These are phyloP conservation scores for Trichophyton schoenleinii DNA, from an alignment of 2,329 filamentous ascomycete genomes.

Conservation along the genomic window DNA sequence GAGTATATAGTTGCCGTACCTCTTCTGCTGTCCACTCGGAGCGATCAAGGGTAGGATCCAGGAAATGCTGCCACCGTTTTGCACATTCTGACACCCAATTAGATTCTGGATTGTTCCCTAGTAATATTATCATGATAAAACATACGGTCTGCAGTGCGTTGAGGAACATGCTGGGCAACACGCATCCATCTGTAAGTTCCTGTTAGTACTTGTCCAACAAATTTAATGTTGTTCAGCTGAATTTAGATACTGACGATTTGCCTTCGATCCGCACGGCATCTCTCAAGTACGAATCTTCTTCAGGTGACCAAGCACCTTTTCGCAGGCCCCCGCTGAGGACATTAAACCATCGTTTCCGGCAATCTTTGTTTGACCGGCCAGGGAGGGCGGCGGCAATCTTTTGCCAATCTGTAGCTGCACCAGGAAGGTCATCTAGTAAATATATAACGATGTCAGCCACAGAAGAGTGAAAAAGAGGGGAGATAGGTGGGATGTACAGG, in stretches of 20 bases:
- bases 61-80: constrained; percentile 5
- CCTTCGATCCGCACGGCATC: background rate
- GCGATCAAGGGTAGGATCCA: constrained; percentile 3
- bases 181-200: background rate
- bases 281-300: background rate
- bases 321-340: background rate
- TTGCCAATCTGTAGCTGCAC: background rate
- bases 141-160: constrained; percentile 5
- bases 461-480: background rate
- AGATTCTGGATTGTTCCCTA: background rate
- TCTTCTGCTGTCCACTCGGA: constrained; percentile 3
- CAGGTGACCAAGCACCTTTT: constrained; percentile 2
- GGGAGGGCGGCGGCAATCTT: background rate
- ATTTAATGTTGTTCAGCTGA: background rate
- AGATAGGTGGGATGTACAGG: background rate
- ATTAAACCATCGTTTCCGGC: constrained; percentile 5
- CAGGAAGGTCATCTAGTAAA: background rate
- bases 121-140: background rate
- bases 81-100: background rate
- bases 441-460: background rate
- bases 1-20: background rate
- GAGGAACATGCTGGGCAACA: background rate
- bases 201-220: background rate
- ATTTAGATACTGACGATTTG: background rate
- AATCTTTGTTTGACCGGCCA: constrained; percentile 4